Conservation (phyloP, 2,329 filamentous ascomycete species). For the Penicillium sp. region DNA sequence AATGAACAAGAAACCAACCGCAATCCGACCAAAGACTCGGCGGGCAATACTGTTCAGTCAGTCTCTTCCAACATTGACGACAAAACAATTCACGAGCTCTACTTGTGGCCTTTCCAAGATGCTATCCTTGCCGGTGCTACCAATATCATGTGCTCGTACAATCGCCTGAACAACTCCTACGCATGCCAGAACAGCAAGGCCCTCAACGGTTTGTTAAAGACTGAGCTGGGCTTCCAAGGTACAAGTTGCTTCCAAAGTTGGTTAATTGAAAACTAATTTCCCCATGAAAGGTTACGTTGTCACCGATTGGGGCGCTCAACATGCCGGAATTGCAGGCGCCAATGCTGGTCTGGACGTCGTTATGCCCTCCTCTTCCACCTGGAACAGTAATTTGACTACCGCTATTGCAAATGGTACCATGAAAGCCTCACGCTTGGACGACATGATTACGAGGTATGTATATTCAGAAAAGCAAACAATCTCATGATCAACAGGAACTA, state of each 20-base stretch:
- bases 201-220: conserved; percentile 75
- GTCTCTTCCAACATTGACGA: conserved; percentile 67
- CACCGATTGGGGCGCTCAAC: conserved; percentile 78
- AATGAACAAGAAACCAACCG: conserved; percentile 61
- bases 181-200: conserved; percentile 77
- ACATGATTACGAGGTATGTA: not conserved
- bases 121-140: conserved; percentile 61
- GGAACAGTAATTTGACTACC: conserved; percentile 12
- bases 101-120: conserved; percentile 69
- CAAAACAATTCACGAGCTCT: conserved; percentile 66
- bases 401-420: not conserved
- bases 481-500: not conserved
- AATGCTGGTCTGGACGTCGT: conserved; percentile 35
- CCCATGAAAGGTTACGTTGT: conserved; percentile 66
- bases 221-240: conserved; percentile 71
- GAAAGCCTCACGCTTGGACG: not conserved
- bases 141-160: conserved; percentile 63
- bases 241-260: not conserved
- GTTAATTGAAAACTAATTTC: no score
- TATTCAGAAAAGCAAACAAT: not conserved
- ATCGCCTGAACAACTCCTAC: conserved; percentile 78
- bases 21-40: conserved; percentile 14
- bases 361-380: conserved; percentile 26
- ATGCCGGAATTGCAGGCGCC: conserved; percentile 49
- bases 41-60: conserved; percentile 38